Percentiles rank a stretch among this genome's conserved stretches.
Conservation (phyloP, 371 early-diverging fungal genomes). For the Syncephalis plumigaleata region DNA sequence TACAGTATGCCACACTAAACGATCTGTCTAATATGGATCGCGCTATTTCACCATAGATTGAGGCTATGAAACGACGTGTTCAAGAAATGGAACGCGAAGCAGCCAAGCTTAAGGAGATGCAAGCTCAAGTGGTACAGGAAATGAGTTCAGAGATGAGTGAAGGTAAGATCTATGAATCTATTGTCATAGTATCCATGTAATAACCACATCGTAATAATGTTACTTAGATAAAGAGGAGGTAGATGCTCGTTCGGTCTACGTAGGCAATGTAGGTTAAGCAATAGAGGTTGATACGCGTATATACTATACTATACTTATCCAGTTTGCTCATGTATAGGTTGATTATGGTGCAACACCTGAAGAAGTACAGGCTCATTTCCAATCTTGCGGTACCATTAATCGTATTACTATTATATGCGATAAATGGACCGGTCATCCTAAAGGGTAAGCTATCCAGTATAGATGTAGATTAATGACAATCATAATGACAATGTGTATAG, state of each 20-base stretch:
- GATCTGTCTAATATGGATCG: background rate
- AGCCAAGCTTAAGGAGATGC: slow-evolving; percentile 81
- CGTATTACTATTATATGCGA: slow-evolving; percentile 91
- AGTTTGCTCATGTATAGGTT: slow-evolving; percentile 24
- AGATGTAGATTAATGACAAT: slow-evolving; percentile 1
- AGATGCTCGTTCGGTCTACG: slow-evolving; percentile 85
- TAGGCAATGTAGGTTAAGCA: slow-evolving; percentile 68
- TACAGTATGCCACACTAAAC: too few relatives aligned
- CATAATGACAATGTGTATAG: slow-evolving; percentile 9
- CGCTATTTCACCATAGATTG: slow-evolving; percentile 30
- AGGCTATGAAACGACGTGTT: slow-evolving; percentile 74
- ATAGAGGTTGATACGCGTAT: background rate
- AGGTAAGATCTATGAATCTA: slow-evolving; percentile 13
- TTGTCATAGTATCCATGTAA: too few relatives aligned
- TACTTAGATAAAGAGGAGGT: slow-evolving; percentile 55
- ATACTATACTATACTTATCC: background rate
- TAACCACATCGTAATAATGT: slow-evolving; percentile 1
- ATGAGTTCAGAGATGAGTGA: slow-evolving; percentile 35
- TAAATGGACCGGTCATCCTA: slow-evolving; percentile 90
- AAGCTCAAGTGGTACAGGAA: slow-evolving; percentile 73
- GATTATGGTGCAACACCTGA: slow-evolving; percentile 93
- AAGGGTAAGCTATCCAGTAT: slow-evolving; percentile 76
- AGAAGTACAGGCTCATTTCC: slow-evolving; percentile 91
- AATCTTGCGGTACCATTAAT: slow-evolving; percentile 92
- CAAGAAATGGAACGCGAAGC: slow-evolving; percentile 92